Base-by-base conservation (phyloP, 805 yeast species). In the Lachancea kluyveri region DNA sequence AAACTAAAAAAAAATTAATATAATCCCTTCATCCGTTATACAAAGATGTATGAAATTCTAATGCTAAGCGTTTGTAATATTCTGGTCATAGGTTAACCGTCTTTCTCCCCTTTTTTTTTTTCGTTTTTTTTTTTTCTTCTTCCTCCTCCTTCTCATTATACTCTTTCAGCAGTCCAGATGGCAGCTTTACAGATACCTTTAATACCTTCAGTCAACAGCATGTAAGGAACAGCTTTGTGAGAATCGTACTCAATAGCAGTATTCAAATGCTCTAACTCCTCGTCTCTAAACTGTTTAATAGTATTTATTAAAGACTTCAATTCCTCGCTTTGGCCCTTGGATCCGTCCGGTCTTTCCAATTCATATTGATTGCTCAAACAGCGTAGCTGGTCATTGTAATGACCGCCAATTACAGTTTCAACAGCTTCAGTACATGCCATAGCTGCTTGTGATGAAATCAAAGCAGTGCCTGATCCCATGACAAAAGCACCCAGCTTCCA, bases 401-500 rank as follows among this genome's bases (percentile, higher is more conserved):
- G 98, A 2, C 84, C 83, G 2, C 98, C 98, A 55, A 92, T 92
- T 5, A 92, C 97, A 0, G 98, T 92, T 59, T 92, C 98, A 2
- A 92, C 97, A 0, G 97, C 97, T 39, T 88, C 97, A 0, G 98
- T 92, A 56, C 98, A 92, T 1, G 98, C 97, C 98, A 92, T 92
- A 2, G 98, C 97, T 2, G 95, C 96, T 54, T 90, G 96, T 50
- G 86, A 85, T 11, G 96, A 80, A 41, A 87, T 59, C 33, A 82
- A 46, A 0, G 95, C 96, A 1, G 97, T 92, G 1, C 79, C 81
- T 1, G 76, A 74, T 3, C 98, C 98, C 64, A 92, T 67, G 1
- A 78, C 77, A 30, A 81, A 67, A 0, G 98, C 97, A 3, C 96
- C 97, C 0, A 73, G 58, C 54, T 83, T 87, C 98, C 98, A 92